Evolutionary conservation across 495 filamentous ascomycete species (phyloP).

Genomic region (Aspergillus mulundensis): DNA sequence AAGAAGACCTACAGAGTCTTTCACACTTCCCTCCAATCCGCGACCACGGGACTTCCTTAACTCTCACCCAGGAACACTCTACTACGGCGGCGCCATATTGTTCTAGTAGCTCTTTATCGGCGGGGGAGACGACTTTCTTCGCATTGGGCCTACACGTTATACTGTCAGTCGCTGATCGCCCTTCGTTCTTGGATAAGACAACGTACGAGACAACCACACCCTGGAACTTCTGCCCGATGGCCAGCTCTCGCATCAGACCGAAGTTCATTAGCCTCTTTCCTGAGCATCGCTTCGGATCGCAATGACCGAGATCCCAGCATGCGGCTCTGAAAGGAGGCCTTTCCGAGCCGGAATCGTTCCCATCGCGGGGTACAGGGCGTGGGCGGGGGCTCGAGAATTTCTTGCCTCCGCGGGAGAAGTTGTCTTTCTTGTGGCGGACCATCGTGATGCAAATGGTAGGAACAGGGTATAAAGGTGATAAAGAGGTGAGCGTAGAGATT

Average conservation of each 20-base stretch:
- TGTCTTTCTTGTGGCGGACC: conserved; percentile 95
- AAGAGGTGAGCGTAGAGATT: neutral
- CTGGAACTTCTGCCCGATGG: conserved; percentile 82
- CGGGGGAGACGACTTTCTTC: conserved; percentile 74
- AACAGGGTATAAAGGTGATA: neutral
- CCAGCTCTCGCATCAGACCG: conserved; percentile 88
- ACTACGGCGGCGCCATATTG: conserved; percentile 92
- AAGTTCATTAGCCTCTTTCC: conserved; percentile 90
- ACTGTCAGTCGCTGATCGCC: neutral
- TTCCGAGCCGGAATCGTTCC: conserved; percentile 30
- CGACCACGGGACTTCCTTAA: conserved; percentile 83
- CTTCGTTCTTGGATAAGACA: neutral
- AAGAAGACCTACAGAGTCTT: conserved; percentile 53
- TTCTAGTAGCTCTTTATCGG: conserved; percentile 75
- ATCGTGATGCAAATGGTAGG: conserved; percentile 25
- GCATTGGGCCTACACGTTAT: conserved; percentile 66
- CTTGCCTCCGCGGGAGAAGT: conserved; percentile 66
- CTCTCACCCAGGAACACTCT: conserved; percentile 93
- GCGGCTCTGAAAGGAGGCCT: conserved; percentile 80
- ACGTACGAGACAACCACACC: conserved; percentile 83
- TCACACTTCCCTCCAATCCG: conserved; percentile 95
- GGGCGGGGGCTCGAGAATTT: conserved; percentile 52
- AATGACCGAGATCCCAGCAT: conserved; percentile 97
- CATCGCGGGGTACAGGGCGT: conserved; percentile 44
- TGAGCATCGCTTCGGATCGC: conserved; percentile 94